Conservation (phyloP, 2,329 filamentous ascomycete genomes). For the Monilinia vaccinii-corymbosi region DNA sequence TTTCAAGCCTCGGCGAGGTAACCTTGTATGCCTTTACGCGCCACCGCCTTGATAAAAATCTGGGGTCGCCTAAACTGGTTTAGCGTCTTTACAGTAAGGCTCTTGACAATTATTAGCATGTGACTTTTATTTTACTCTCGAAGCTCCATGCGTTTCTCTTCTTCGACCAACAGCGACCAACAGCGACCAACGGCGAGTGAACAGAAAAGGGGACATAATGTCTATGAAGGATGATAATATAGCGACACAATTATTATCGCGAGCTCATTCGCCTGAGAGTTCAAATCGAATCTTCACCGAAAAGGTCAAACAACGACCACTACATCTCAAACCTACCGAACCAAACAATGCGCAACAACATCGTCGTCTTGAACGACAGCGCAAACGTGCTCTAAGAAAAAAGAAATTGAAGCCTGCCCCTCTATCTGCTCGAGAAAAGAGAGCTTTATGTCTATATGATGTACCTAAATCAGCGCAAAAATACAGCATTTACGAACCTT, state of each 20-base stretch:
- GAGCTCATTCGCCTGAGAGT: slow-evolving; percentile 69
- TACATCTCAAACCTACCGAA: slow-evolving; percentile 62
- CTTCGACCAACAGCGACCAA: not conserved
- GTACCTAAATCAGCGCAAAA: slow-evolving; percentile 59
- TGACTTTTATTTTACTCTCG: not conserved
- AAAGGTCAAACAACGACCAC: slow-evolving; percentile 72
- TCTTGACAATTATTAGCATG: slow-evolving; percentile 1
- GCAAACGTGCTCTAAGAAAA: slow-evolving; percentile 32
- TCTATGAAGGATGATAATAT: slow-evolving; percentile 13
- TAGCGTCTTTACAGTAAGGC: not conserved
- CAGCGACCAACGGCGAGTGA: not conserved
- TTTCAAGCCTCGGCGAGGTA: slow-evolving; percentile 1
- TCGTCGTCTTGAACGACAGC: slow-evolving; percentile 28
- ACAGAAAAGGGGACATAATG: slow-evolving; percentile 8
- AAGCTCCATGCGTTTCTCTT: not conserved
- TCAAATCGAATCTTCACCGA: slow-evolving; percentile 67
- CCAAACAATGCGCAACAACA: slow-evolving; percentile 44
- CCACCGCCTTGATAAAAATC: slow-evolving; percentile 1
- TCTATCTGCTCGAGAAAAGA: slow-evolving; percentile 71
- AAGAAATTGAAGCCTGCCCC: slow-evolving; percentile 50
- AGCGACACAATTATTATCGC: slow-evolving; percentile 49
- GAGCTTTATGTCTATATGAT: slow-evolving; percentile 62
- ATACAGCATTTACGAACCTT: slow-evolving; percentile 67
- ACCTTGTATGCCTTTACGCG: not conserved
- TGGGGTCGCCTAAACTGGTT: slow-evolving; percentile 3